These are phyloP conservation scores for Psidium friedrichsthalianum DNA, from an alignment of 345 rosid species.

Conservation along the genomic window DNA sequence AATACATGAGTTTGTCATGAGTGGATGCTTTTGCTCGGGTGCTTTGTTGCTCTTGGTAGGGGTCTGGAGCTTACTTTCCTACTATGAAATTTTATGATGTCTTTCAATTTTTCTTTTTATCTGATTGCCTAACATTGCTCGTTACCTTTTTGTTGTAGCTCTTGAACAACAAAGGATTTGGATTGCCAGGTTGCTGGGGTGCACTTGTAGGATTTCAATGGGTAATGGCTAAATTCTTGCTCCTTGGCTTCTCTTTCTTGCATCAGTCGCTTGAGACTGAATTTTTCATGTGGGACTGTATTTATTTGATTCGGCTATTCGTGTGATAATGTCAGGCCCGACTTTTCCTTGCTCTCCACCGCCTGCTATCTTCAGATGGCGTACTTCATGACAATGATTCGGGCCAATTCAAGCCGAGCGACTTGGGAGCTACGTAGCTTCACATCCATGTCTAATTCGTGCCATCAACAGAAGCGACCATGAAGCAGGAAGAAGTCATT, in stretches of 20 bases:
- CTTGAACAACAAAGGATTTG: slow-evolving; percentile 27
- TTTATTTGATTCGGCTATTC: neutral
- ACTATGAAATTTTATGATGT: neutral
- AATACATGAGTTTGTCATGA: slow-evolving; percentile 61
- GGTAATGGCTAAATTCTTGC: slow-evolving; percentile 18
- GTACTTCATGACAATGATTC: slow-evolving; percentile 25
- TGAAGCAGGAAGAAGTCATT: neutral
- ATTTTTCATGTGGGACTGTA: neutral
- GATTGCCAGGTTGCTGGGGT: slow-evolving; percentile 44
- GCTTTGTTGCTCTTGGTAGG: slow-evolving; percentile 49
- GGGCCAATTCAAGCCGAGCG: neutral
- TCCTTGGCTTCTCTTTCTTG: neutral
- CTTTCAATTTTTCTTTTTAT: neutral
- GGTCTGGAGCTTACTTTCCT: no score
- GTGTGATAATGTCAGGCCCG: slow-evolving; percentile 24
- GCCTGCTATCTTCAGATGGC: slow-evolving; percentile 37
- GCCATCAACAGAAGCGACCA: neutral
- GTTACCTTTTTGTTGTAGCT: slow-evolving; percentile 12
- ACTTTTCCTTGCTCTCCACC: slow-evolving; percentile 23
- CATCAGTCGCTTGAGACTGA: neutral
- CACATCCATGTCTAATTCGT: neutral
- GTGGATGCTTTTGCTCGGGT: slow-evolving; percentile 51
- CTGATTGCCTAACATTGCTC: neutral
- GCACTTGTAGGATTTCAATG: slow-evolving; percentile 46
- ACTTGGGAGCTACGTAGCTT: neutral